These are phyloP conservation scores for Oryza glaberrima DNA, from an alignment of 176 grass and related monocot species.

Conservation along the genomic window DNA sequence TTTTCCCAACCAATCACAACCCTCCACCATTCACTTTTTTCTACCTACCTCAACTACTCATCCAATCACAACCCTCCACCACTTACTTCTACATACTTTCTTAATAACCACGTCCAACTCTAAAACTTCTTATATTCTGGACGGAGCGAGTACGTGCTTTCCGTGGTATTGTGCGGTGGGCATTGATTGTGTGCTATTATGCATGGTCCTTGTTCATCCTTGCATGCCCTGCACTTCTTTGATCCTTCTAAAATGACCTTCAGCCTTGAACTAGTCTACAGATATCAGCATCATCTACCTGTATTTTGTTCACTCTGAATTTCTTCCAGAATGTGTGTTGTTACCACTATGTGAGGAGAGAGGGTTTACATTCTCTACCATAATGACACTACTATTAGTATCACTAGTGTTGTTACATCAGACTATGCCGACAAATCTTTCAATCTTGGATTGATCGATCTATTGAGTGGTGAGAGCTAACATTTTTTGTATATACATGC, in stretches of 20 bases:
- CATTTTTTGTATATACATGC: no score
- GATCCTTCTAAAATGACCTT: not conserved
- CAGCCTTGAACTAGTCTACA: not conserved
- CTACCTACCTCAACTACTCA: no score
- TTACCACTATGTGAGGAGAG: not conserved
- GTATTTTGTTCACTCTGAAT: conserved; percentile 21
- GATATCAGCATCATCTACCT: conserved; percentile 4
- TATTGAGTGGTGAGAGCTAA: not conserved
- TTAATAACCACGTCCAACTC: no score
- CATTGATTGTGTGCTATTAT: conserved; percentile 28
- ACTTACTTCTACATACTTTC: fast-evolving
- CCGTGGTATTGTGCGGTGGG: conserved; percentile 30
- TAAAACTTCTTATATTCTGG: no score
- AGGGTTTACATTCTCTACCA: no score
- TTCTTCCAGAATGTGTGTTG: not conserved
- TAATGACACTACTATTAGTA: not conserved
- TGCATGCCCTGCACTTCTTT: not conserved
- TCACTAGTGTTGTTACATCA: not conserved
- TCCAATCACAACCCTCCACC: no score
- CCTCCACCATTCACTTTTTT: no score
- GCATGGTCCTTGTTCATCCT: conserved; percentile 24
- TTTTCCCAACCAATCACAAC: no score
- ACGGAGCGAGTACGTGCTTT: not conserved
- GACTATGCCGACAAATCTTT: not conserved
- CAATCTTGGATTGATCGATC: not conserved